phyloP scores from a whole-genome alignment of 129 eudicot species.

The Chrysanthemum lavandulifolium region DNA sequence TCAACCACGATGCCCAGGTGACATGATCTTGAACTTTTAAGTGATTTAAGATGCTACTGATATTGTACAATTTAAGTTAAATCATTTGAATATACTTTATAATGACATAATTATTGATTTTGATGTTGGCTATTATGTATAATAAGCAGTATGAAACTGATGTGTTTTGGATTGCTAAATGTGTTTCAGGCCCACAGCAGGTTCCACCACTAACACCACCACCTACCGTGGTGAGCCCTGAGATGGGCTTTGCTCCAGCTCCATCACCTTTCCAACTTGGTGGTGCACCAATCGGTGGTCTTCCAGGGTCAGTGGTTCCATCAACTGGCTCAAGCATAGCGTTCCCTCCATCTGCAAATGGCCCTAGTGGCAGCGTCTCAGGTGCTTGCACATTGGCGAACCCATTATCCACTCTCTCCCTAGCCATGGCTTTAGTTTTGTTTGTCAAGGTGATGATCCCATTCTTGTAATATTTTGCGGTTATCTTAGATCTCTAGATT shows the following conservation, averaged over 20 bases:
- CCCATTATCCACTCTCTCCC: conserved; percentile 36
- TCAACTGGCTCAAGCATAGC: conserved; percentile 47
- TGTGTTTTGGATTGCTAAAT: conserved; percentile 4
- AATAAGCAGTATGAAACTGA: conserved; percentile 4
- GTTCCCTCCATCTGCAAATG: conserved; percentile 60
- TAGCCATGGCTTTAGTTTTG: conserved; percentile 36
- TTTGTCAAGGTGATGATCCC: conserved; percentile 32
- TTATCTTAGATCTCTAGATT: too few relatives aligned
- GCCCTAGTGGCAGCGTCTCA: conserved; percentile 58
- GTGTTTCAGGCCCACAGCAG: conserved; percentile 68
- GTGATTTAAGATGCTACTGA: background rate
- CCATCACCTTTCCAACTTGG: conserved; percentile 72
- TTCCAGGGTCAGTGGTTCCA: conserved; percentile 62
- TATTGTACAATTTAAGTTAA: too few relatives aligned
- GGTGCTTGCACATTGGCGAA: conserved; percentile 41
- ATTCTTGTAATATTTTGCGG: conserved; percentile 33
- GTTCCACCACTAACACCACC: conserved; percentile 81
- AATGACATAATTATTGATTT: too few relatives aligned
- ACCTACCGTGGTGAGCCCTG: conserved; percentile 52
- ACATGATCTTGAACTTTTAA: conserved; percentile 3
- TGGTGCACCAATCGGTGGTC: conserved; percentile 43
- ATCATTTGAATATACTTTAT: too few relatives aligned
- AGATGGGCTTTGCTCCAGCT: conserved; percentile 66
- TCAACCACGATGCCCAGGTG: conserved; percentile 98
- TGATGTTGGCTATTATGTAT: too few relatives aligned